Conservation (phyloP, 2,329 filamentous ascomycete species). For the Didymella sp. region DNA sequence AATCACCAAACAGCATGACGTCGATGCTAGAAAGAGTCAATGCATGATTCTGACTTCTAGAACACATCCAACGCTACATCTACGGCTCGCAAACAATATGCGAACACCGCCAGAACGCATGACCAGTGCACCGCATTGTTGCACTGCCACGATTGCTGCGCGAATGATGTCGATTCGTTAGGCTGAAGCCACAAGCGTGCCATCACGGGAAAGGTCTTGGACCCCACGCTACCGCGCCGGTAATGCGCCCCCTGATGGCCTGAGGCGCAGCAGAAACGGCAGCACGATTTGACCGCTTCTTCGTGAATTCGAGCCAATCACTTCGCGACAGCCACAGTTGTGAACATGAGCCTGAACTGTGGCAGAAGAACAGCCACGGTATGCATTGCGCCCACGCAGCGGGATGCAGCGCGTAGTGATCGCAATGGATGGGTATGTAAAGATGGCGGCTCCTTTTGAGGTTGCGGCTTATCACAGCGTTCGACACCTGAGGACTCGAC, state of each 20-base stretch:
- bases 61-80: neutral
- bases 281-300: conserved; percentile 19
- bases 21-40: neutral
- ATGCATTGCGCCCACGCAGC: neutral
- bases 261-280: conserved; percentile 19
- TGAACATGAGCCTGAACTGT: conserved; percentile 11
- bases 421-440: conserved; percentile 9
- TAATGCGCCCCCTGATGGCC: conserved; percentile 5
- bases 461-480: conserved; percentile 10
- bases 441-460: conserved; percentile 3
- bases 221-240: conserved; percentile 8
- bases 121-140: conserved; percentile 18
- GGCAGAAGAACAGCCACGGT: conserved; percentile 16
- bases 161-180: conserved; percentile 12
- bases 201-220: conserved; percentile 17
- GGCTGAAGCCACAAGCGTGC: conserved; percentile 16
- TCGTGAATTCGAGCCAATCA: conserved; percentile 6
- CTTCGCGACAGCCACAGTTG: conserved; percentile 5
- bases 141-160: conserved; percentile 16
- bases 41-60: neutral
- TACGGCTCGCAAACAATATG: conserved; percentile 3
- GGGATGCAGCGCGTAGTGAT: conserved; percentile 14
- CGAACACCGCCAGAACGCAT: conserved; percentile 21
- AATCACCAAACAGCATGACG: conserved; percentile 8
- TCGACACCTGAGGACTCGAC: conserved; percentile 2